These are phyloP conservation scores for Colletotrichum viniferum DNA, from an alignment of 2,329 filamentous ascomycete species.

Conservation along the genomic window DNA sequence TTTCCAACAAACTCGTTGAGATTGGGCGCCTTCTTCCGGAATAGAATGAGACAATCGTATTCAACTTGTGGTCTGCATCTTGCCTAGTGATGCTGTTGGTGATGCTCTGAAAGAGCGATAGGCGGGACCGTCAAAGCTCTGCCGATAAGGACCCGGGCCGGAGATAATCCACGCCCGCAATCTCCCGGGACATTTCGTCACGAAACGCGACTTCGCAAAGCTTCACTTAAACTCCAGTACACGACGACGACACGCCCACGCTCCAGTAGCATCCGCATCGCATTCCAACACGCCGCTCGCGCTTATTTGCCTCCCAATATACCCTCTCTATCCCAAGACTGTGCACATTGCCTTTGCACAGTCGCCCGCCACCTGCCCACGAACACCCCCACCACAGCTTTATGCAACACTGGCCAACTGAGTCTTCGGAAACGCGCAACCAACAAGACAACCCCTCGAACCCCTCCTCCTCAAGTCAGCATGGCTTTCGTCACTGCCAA, in stretches of 20 bases:
- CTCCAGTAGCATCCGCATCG: background rate
- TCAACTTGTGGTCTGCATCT: background rate
- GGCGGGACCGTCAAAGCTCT: background rate
- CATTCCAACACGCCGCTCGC: background rate
- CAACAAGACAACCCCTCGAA: conserved; percentile 39
- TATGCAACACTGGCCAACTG: conserved; percentile 66
- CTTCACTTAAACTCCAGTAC: conserved; percentile 1
- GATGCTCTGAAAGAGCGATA: background rate
- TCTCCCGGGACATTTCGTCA: conserved; percentile 16
- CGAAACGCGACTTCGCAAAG: conserved; percentile 10
- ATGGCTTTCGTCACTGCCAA: conserved; percentile 57
- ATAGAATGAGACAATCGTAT: background rate
- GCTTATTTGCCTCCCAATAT: background rate
- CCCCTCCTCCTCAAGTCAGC: conserved; percentile 47
- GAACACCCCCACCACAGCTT: conserved; percentile 50
- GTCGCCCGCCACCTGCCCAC: conserved; percentile 40
- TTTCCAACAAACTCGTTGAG: background rate
- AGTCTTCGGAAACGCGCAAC: conserved; percentile 47
- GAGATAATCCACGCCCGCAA: conserved; percentile 19
- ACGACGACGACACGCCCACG: conserved; percentile 3
- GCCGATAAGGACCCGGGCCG: conserved; percentile 18
- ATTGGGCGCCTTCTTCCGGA: background rate
- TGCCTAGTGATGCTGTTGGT: background rate
- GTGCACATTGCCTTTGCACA: conserved; percentile 58
- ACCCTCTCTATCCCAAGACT: conserved; percentile 39